Evolutionary conservation across 345 rosid species (phyloP).

Genomic region (Brassica juncea): DNA sequence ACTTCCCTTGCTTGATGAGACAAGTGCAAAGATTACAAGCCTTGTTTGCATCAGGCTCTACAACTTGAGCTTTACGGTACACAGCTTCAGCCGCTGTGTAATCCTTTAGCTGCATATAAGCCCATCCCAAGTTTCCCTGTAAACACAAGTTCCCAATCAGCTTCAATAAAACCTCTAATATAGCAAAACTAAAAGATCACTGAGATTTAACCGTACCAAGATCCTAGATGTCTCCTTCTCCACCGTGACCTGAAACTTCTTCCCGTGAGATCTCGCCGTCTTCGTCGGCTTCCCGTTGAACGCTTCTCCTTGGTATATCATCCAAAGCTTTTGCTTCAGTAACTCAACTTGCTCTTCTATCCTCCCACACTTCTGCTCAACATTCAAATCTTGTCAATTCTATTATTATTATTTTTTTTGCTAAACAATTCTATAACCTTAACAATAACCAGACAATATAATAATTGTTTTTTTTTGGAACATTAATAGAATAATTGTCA

Average conservation of each 20-base stretch:
- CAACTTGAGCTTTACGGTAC: slow-evolving; percentile 70
- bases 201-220: slow-evolving; percentile 49
- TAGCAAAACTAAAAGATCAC: not conserved
- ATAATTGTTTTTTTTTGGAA: not conserved
- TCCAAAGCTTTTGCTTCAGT: slow-evolving; percentile 66
- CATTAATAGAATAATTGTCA: not conserved
- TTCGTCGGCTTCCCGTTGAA: slow-evolving; percentile 90
- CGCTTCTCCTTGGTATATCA: slow-evolving; percentile 79
- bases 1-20: slow-evolving; percentile 64
- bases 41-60: slow-evolving; percentile 89
- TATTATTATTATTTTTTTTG: too few relatives aligned
- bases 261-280: slow-evolving; percentile 94
- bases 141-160: slow-evolving; percentile 1
- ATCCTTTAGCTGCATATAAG: slow-evolving; percentile 81
- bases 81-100: slow-evolving; percentile 70
- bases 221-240: slow-evolving; percentile 84
- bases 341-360: slow-evolving; percentile 79
- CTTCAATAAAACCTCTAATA: slow-evolving; percentile 4
- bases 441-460: not conserved
- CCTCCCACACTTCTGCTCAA: slow-evolving; percentile 82
- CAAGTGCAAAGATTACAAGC: slow-evolving; percentile 82
- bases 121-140: slow-evolving; percentile 97
- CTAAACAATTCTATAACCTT: too few relatives aligned
- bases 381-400: too few relatives aligned
- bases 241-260: slow-evolving; percentile 85